Conservation (phyloP, 2,329 filamentous ascomycete species). For the Ophiostoma novo-ulmi region DNA sequence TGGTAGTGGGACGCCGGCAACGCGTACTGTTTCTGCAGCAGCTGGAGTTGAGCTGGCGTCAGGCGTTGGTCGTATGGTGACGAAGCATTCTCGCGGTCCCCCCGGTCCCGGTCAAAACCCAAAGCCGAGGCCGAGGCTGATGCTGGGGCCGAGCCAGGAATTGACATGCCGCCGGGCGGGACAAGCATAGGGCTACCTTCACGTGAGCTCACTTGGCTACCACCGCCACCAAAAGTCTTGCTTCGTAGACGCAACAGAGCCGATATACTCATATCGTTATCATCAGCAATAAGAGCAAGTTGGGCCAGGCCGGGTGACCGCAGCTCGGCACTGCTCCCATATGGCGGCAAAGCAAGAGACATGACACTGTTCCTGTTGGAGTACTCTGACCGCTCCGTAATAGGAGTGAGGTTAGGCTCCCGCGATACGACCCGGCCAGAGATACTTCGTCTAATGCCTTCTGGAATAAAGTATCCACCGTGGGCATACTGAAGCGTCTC, state of each 20-base stretch:
- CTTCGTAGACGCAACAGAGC: slow-evolving; percentile 67
- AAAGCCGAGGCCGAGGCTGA: slow-evolving; percentile 21
- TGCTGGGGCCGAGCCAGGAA: slow-evolving; percentile 38
- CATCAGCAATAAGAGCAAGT: slow-evolving; percentile 61
- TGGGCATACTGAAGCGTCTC: slow-evolving; percentile 59
- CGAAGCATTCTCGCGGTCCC: slow-evolving; percentile 40
- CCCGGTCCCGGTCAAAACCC: slow-evolving; percentile 16
- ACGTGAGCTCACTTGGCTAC: slow-evolving; percentile 65
- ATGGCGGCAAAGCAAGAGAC: slow-evolving; percentile 57
- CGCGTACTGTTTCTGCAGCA: slow-evolving; percentile 21
- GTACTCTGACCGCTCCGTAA: slow-evolving; percentile 93
- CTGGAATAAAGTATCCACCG: slow-evolving; percentile 84
- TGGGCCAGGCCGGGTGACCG: slow-evolving; percentile 72
- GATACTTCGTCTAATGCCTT: slow-evolving; percentile 57
- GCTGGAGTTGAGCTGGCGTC: slow-evolving; percentile 23
- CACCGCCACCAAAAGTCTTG: slow-evolving; percentile 61
- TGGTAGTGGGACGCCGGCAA: slow-evolving; percentile 11
- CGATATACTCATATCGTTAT: slow-evolving; percentile 65
- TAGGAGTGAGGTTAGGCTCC: slow-evolving; percentile 90
- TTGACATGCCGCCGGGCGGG: slow-evolving; percentile 30
- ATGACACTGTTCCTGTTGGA: slow-evolving; percentile 90
- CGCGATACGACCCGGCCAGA: slow-evolving; percentile 70
- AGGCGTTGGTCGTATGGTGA: slow-evolving; percentile 39
- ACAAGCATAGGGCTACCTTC: slow-evolving; percentile 44
- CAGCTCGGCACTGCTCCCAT: slow-evolving; percentile 42